phyloP scores from a whole-genome alignment of 2,329 filamentous ascomycete species.

The Diplodia mutila region DNA sequence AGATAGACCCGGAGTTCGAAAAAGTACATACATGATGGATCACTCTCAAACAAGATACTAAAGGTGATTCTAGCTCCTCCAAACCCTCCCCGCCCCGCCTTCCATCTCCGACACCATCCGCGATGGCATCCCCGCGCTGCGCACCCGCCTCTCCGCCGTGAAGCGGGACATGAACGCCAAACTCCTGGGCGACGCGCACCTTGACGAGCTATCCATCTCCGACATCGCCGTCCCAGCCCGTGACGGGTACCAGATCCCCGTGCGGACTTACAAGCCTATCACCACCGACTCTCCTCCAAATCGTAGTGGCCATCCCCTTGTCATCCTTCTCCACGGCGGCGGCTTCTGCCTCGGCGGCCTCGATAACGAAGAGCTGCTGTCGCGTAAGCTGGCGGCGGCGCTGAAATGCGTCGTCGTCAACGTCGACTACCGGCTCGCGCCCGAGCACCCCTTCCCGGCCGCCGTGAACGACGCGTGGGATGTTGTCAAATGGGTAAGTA shows the following conservation, averaged over 20 bases:
- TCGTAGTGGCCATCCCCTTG: slow-evolving; percentile 25
- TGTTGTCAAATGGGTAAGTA: slow-evolving; percentile 29
- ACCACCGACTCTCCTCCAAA: neutral
- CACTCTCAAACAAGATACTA: neutral
- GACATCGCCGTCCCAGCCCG: slow-evolving; percentile 31
- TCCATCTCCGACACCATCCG: neutral
- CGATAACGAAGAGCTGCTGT: slow-evolving; percentile 29
- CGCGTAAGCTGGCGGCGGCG: neutral
- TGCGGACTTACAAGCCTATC: slow-evolving; percentile 31
- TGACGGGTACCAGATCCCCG: slow-evolving; percentile 33
- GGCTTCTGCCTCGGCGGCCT: slow-evolving; percentile 34
- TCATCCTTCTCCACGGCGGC: slow-evolving; percentile 34
- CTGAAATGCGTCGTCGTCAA: slow-evolving; percentile 42
- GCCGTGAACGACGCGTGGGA: slow-evolving; percentile 60
- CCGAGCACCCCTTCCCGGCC: slow-evolving; percentile 64
- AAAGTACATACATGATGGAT: neutral
- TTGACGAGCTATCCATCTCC: slow-evolving; percentile 27
- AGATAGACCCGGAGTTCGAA: slow-evolving; percentile 10
- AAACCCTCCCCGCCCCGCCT: neutral
- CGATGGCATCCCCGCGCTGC: neutral
- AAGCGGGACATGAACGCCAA: slow-evolving; percentile 1
- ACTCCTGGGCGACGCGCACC: neutral
- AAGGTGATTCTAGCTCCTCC: neutral
- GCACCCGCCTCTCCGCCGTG: neutral
- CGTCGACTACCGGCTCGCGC: slow-evolving; percentile 64